phyloP scores from a whole-genome alignment of 768 basidiomycete genomes.

The Hortiboletus flavorubellus region DNA sequence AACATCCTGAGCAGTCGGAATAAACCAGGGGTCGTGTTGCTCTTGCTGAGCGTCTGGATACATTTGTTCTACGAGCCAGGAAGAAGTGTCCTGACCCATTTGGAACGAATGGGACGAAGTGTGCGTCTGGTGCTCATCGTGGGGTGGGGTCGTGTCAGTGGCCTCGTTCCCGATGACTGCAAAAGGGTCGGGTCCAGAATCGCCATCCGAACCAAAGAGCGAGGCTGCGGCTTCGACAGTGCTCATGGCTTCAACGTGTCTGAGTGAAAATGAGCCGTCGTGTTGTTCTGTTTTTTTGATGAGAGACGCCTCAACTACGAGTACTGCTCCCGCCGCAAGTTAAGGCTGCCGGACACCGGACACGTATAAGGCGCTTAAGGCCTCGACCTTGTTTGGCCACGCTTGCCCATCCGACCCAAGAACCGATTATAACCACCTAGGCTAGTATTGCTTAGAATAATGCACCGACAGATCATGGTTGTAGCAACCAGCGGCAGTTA shows the following conservation, averaged over 20 bases:
- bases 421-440: slow-evolving; percentile 18
- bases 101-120: slow-evolving; percentile 22
- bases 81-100: slow-evolving; percentile 37
- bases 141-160: slow-evolving; percentile 29
- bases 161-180: slow-evolving; percentile 49
- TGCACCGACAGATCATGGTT: slow-evolving; percentile 10
- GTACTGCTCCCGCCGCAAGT: neutral
- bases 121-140: slow-evolving; percentile 22
- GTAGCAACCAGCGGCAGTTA: neutral
- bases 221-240: slow-evolving; percentile 76
- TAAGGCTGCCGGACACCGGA: neutral
- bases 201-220: slow-evolving; percentile 65
- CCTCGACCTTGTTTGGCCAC: slow-evolving; percentile 24
- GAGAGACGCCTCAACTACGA: neutral
- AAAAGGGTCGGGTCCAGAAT: slow-evolving; percentile 61
- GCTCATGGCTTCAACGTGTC: slow-evolving; percentile 48
- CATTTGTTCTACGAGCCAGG: slow-evolving; percentile 37
- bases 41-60: slow-evolving; percentile 26
- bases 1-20: slow-evolving; percentile 20
- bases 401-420: slow-evolving; percentile 13
- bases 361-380: neutral
- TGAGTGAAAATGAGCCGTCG: slow-evolving; percentile 8
- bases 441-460: slow-evolving; percentile 6
- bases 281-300: slow-evolving; percentile 13
- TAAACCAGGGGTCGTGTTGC: slow-evolving; percentile 27